Evolutionary conservation across 2,329 filamentous ascomycete genomes (phyloP), one percentile per base, ranked within the genome.

Genomic region (Diplodia scrobiculata): DNA sequence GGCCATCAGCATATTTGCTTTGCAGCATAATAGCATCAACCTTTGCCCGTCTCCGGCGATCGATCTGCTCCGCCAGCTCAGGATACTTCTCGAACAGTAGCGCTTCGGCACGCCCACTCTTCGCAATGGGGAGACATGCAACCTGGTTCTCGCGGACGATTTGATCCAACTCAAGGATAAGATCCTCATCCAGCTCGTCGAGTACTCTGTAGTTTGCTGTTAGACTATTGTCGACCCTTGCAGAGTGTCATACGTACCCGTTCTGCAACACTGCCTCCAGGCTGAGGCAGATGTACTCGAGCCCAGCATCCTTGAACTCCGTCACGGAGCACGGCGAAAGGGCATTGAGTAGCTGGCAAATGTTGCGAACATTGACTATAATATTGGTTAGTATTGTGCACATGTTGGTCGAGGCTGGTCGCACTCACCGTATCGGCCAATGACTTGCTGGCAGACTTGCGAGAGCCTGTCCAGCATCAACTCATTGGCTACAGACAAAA

Each of bases 181-280:
- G 79, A 67, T 96, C 89, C 50, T 90, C 87, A 64, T 98, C 93
- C 17, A 99, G 84, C 66, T 92, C 89, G 70, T 96, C 91, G 2
- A 99, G 83, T 17, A 94, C 83, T 71, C 86, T 85, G 69, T 17
- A 41, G 17, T 25, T 52, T 29, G 50, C 60, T 73, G 63, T 72
- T 71, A 13, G 36, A 36, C 9, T 47, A 27, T 29, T 32, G 2
- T 38, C 10, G 6, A 17, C 14, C 6, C 2, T 11, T 10, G n/a
- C 13, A 7, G 29, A 45, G 11, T 19, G 38, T 11, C 10, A 19
- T 5, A 72, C 77, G 71, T 75, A 83, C 80, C 91, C 89, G 69
- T 96, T 97, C 73, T 97, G 92, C 60, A 99, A 86, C 84, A 98
- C 91, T 6, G 88, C 87, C 76, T 99, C 95, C 66, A 98, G 83